Evolutionary conservation across 192 early-diverging fungal genomes (phyloP).

Genomic region (Oehlia diaphana): DNA sequence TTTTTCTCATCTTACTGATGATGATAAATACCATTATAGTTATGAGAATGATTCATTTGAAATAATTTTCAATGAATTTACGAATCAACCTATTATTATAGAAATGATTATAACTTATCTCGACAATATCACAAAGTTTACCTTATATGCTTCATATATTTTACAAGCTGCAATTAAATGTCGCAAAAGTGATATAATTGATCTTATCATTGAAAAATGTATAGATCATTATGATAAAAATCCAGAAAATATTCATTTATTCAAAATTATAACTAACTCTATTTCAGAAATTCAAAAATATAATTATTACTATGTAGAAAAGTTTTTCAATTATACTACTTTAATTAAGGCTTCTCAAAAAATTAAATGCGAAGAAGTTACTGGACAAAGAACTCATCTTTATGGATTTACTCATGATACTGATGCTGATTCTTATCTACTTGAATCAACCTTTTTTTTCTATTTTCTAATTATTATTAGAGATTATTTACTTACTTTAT

Average conservation of each 20-base stretch:
- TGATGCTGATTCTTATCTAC: background rate
- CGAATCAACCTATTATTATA: background rate
- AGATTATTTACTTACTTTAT: too few species aligned
- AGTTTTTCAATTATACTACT: background rate
- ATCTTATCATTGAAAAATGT: background rate
- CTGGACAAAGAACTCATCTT: background rate
- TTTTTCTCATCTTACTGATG: too few species aligned
- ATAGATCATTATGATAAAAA: background rate
- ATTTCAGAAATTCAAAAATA: background rate
- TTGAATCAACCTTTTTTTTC: background rate
- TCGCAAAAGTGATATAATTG: background rate
- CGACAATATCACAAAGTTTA: background rate
- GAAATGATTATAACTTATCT: background rate
- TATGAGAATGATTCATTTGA: too few species aligned
- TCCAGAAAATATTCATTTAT: background rate
- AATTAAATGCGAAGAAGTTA: too few species aligned
- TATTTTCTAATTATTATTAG: background rate
- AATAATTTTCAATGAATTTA: too few species aligned
- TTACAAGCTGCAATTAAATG: background rate
- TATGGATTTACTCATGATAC: background rate
- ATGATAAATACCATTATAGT: too few species aligned
- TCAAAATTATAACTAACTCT: background rate
- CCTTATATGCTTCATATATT: background rate
- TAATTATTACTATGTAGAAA: background rate
- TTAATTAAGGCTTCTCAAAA: background rate